Percentiles rank a stretch among this genome's conserved stretches.
Evolutionary conservation across 768 basidiomycete genomes (phyloP).

Genomic region (Tylopilus subfusipes): DNA sequence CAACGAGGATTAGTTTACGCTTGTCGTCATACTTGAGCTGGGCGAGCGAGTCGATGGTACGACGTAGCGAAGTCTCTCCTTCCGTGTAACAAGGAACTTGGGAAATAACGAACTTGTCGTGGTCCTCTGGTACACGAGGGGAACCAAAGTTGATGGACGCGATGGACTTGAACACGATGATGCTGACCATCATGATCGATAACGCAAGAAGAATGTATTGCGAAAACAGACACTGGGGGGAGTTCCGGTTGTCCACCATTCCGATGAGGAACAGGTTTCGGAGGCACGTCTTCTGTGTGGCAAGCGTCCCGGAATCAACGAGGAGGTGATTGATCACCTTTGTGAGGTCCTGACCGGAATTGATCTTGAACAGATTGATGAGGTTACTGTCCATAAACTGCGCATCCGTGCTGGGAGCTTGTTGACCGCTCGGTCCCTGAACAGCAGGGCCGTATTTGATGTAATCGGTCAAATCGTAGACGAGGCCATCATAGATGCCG

Average conservation of each 20-base stretch:
- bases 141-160: conserved; percentile 83
- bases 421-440: conserved; percentile 45
- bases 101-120: conserved; percentile 96
- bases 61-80: conserved; percentile 79
- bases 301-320: conserved; percentile 57
- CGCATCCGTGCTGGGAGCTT: conserved; percentile 41
- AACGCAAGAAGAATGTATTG: conserved; percentile 87
- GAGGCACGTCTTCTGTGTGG: conserved; percentile 79
- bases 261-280: conserved; percentile 92
- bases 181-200: conserved; percentile 87
- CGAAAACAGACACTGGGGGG: conserved; percentile 88
- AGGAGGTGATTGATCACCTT: conserved; percentile 62
- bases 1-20: conserved; percentile 59
- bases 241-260: conserved; percentile 88
- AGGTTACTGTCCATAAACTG: conserved; percentile 71
- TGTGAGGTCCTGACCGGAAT: conserved; percentile 77
- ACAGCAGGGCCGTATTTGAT: conserved; percentile 64
- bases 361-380: conserved; percentile 70
- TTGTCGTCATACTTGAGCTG: conserved; percentile 98
- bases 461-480: conserved; percentile 88
- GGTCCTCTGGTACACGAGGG: conserved; percentile 83
- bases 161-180: conserved; percentile 96
- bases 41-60: conserved; percentile 91
- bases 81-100: conserved; percentile 99
- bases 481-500: conserved; percentile 80